phyloP scores from a whole-genome alignment of 345 rosid species.

The Carallia brachiata region DNA sequence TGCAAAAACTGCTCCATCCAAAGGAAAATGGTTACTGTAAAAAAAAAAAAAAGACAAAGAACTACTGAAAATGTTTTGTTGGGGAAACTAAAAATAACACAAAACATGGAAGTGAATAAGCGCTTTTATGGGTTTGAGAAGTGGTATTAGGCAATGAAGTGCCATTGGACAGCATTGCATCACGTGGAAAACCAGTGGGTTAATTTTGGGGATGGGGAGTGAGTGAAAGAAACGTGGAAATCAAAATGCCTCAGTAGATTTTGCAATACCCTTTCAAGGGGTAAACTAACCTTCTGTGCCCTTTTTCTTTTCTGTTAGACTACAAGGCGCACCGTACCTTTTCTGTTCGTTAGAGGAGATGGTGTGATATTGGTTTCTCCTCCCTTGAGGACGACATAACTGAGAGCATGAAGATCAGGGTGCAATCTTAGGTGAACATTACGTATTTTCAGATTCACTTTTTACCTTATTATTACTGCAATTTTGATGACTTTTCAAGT shows the following conservation, averaged over 20 bases:
- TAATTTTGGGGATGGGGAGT: too few relatives aligned
- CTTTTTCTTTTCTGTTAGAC: constrained; percentile 50
- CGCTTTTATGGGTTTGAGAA: too few relatives aligned
- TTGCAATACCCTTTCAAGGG: background rate
- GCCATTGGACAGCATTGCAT: too few relatives aligned
- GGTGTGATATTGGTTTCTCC: constrained; percentile 99
- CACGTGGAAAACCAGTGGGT: too few relatives aligned
- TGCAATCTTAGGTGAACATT: background rate
- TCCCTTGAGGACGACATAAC: constrained; percentile 83
- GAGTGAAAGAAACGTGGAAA: too few relatives aligned
- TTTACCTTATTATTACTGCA: background rate
- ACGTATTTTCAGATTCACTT: background rate
- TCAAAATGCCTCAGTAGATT: background rate
- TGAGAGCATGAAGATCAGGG: constrained; percentile 5
- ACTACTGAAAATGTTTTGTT: too few relatives aligned
- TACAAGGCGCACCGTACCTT: constrained; percentile 75
- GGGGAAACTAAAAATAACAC: too few relatives aligned
- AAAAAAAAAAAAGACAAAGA: too few relatives aligned
- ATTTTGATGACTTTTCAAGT: background rate
- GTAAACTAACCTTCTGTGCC: background rate
- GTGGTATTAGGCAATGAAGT: too few relatives aligned
- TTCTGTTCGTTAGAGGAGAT: constrained; percentile 96
- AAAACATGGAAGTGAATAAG: too few relatives aligned
- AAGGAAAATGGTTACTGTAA: too few relatives aligned
- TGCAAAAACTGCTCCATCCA: too few relatives aligned